Percentiles rank a stretch among this genome's conserved stretches.
Evolutionary conservation across 2,329 filamentous ascomycete genomes (phyloP).

Genomic region (Curvularia verruculosa): DNA sequence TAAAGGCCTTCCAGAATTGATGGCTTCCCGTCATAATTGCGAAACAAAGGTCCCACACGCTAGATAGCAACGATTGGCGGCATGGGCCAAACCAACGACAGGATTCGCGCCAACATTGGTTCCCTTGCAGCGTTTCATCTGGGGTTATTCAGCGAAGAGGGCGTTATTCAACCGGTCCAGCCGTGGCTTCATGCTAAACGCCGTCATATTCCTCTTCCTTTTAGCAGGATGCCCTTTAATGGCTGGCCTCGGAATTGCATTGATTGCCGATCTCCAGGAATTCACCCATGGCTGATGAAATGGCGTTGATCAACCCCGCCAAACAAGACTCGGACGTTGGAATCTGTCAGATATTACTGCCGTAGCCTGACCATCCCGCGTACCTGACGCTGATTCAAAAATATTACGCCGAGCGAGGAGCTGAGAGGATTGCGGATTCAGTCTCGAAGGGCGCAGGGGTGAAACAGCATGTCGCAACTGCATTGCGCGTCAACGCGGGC

Average conservation of each 20-base stretch:
- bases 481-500: constrained; percentile 18
- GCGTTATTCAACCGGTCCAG: constrained; percentile 3
- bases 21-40: constrained; percentile 26
- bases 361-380: background rate
- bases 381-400: constrained; percentile 4
- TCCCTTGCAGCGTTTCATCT: constrained; percentile 17
- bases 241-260: background rate
- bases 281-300: background rate
- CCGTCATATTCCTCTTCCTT: background rate
- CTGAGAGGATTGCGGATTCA: constrained; percentile 7
- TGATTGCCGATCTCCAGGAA: background rate
- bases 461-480: constrained; percentile 19
- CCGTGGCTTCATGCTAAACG: constrained; percentile 14
- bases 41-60: constrained; percentile 30
- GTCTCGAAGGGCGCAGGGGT: constrained; percentile 12
- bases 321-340: constrained; percentile 7
- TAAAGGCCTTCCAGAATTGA: constrained; percentile 5
- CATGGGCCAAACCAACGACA: constrained; percentile 38
- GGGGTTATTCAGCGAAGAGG: constrained; percentile 1
- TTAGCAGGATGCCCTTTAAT: background rate
- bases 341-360: background rate
- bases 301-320: background rate
- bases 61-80: constrained; percentile 37
- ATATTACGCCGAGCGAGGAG: constrained; percentile 8
- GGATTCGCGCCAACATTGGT: constrained; percentile 27